Conservation (phyloP, 2,329 filamentous ascomycete species). For the Fusarium sp. region DNA sequence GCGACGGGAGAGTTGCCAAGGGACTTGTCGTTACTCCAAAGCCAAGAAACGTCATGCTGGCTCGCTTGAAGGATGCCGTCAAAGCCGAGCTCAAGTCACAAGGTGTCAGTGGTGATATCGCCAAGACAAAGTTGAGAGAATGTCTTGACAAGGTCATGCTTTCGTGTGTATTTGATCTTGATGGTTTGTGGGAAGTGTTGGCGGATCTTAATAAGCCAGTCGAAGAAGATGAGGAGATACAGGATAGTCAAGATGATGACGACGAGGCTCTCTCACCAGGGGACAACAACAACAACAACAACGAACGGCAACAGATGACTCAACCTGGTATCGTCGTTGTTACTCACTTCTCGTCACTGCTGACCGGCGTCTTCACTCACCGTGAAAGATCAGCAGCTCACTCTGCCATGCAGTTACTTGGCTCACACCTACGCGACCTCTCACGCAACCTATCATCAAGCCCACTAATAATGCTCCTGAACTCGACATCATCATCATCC, state of each 20-base stretch:
- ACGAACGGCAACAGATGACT: conserved; percentile 4
- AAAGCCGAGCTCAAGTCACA: conserved; percentile 48
- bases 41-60: conserved; percentile 55
- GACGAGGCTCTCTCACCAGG: conserved; percentile 35
- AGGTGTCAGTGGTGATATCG: conserved; percentile 26
- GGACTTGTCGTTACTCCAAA: conserved; percentile 64
- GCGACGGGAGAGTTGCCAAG: conserved; percentile 39
- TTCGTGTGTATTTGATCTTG: conserved; percentile 68
- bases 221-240: conserved; percentile 51
- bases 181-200: conserved; percentile 69
- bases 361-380: conserved; percentile 65
- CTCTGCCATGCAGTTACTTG: conserved; percentile 60
- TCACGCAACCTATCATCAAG: conserved; percentile 54
- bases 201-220: conserved; percentile 59
- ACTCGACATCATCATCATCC: conserved; percentile 55
- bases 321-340: conserved; percentile 62
- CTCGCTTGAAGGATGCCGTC: conserved; percentile 56
- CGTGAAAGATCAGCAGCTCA: conserved; percentile 62
- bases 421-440: conserved; percentile 59
- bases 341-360: conserved; percentile 65
- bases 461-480: conserved; percentile 67
- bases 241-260: conserved; percentile 52
- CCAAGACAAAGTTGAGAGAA: conserved; percentile 45
- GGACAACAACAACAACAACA: background rate
- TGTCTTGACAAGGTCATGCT: conserved; percentile 65